Evolutionary conservation across 2,329 filamentous ascomycete genomes (phyloP).

Genomic region (Aspergillus spinulosporus): DNA sequence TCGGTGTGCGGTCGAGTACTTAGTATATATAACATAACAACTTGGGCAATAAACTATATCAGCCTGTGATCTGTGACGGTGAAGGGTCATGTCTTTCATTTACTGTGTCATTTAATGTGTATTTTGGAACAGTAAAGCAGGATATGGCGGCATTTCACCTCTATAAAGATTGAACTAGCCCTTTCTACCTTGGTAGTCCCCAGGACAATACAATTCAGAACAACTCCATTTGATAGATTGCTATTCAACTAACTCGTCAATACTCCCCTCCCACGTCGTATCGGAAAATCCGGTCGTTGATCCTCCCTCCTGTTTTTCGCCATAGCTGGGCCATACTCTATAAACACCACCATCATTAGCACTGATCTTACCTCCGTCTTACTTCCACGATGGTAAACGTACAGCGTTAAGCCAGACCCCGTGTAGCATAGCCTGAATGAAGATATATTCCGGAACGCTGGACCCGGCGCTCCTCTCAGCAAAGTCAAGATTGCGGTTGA

Average conservation of each 20-base stretch:
- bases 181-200: no score
- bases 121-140: no score
- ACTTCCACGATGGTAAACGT: slow-evolving; percentile 45
- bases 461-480: slow-evolving; percentile 46
- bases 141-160: no score
- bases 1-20: slow-evolving; percentile 24
- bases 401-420: slow-evolving; percentile 48
- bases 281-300: slow-evolving; percentile 52
- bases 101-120: no score
- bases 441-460: slow-evolving; percentile 48
- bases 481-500: slow-evolving; percentile 47
- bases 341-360: slow-evolving; percentile 21
- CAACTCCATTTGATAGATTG: no score
- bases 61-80: no score
- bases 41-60: no score
- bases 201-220: no score
- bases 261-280: slow-evolving; percentile 59
- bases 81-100: no score
- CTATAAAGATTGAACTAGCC: no score
- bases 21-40: slow-evolving; percentile 6
- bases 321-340: slow-evolving; percentile 47
- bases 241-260: slow-evolving; percentile 22
- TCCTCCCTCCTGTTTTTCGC: slow-evolving; percentile 50
- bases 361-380: slow-evolving; percentile 51
- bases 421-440: slow-evolving; percentile 54